Conservation (phyloP, 768 basidiomycete genomes). For the Chalciporus pseudorubinellus region DNA sequence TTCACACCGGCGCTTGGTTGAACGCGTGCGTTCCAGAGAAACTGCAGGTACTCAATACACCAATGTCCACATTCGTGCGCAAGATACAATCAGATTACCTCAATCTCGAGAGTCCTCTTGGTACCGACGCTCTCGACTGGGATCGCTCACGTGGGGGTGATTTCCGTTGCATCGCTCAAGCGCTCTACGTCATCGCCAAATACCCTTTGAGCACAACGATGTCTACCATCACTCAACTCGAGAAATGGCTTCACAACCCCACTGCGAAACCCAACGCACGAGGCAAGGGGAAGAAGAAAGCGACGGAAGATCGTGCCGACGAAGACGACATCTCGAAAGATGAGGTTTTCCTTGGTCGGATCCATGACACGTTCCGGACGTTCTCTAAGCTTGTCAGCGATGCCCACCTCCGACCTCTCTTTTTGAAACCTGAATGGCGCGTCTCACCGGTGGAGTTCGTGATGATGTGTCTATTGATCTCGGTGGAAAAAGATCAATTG, state of each 20-base stretch:
- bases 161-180: slow-evolving; percentile 57
- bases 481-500: slow-evolving; percentile 42
- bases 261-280: slow-evolving; percentile 7
- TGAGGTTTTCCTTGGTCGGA: slow-evolving; percentile 32
- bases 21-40: slow-evolving; percentile 44
- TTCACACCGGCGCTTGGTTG: neutral
- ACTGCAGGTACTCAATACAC: slow-evolving; percentile 61
- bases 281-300: slow-evolving; percentile 23
- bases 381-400: slow-evolving; percentile 47
- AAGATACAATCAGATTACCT: slow-evolving; percentile 48
- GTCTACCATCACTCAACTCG: slow-evolving; percentile 38
- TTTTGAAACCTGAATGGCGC: slow-evolving; percentile 43
- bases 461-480: slow-evolving; percentile 52
- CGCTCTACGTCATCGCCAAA: slow-evolving; percentile 50
- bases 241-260: slow-evolving; percentile 47
- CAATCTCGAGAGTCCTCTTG: slow-evolving; percentile 36
- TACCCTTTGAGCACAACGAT: slow-evolving; percentile 33
- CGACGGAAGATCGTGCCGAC: slow-evolving; percentile 1
- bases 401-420: slow-evolving; percentile 31
- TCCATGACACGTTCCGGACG: slow-evolving; percentile 45
- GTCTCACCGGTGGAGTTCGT: slow-evolving; percentile 72
- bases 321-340: slow-evolving; percentile 29
- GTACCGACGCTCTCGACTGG: slow-evolving; percentile 44
- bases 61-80: slow-evolving; percentile 60
- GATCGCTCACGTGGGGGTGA: slow-evolving; percentile 51